phyloP scores from a whole-genome alignment of 768 basidiomycete species.

The Tylopilus subfusipes region DNA sequence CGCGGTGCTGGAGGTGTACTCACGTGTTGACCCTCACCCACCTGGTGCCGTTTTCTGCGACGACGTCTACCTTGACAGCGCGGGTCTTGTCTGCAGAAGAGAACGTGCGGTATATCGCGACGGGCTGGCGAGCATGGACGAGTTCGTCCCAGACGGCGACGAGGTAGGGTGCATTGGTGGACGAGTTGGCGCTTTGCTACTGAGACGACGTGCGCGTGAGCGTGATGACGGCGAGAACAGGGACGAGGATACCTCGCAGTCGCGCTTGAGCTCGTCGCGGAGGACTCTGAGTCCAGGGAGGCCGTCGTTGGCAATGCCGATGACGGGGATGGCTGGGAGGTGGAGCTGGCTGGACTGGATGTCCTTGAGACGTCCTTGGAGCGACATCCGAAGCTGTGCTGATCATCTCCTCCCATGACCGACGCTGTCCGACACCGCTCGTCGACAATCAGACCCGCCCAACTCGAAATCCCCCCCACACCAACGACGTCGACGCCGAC shows the following conservation, averaged over 20 bases:
- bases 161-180: conserved; percentile 79
- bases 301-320: conserved; percentile 25
- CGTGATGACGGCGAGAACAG: neutral
- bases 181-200: conserved; percentile 43
- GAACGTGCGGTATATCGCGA: conserved; percentile 61
- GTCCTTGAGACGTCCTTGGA: neutral
- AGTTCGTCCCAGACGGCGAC: conserved; percentile 83
- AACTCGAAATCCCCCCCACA: neutral
- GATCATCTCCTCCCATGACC: neutral
- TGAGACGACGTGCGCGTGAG: conserved; percentile 28
- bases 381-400: neutral
- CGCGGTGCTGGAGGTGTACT: conserved; percentile 29
- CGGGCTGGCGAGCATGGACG: conserved; percentile 52
- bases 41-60: conserved; percentile 65
- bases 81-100: neutral
- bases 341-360: conserved; percentile 26
- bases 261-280: conserved; percentile 41
- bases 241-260: conserved; percentile 34
- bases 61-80: conserved; percentile 72
- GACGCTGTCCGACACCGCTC: conserved; percentile 2
- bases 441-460: neutral
- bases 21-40: conserved; percentile 92
- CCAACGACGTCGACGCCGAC: neutral
- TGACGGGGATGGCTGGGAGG: conserved; percentile 29
- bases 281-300: conserved; percentile 42